These are phyloP conservation scores for Leccinum pachyderme DNA, from an alignment of 1,284 basidiomycete species.

Conservation along the genomic window DNA sequence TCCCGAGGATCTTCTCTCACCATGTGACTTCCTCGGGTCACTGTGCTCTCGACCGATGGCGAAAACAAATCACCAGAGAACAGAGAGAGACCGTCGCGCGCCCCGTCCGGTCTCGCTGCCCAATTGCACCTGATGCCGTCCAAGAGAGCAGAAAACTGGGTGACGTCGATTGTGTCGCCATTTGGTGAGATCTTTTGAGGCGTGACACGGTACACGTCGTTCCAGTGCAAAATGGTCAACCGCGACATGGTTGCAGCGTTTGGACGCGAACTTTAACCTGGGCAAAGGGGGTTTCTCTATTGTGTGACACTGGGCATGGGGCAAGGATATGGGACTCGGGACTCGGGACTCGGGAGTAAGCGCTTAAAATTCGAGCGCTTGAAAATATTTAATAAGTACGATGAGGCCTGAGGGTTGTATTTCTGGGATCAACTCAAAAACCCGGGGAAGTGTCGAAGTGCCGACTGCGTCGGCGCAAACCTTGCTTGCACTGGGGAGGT, in stretches of 20 bases:
- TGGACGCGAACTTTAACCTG: neutral
- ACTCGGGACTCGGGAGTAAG: too few relatives aligned
- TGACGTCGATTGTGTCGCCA: slow-evolving; percentile 68
- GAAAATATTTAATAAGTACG: too few relatives aligned
- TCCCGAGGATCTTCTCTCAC: slow-evolving; percentile 40
- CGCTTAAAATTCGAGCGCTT: too few relatives aligned
- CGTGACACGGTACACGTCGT: slow-evolving; percentile 77
- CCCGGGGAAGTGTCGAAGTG: too few relatives aligned
- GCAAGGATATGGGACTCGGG: neutral
- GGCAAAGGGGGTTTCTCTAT: neutral
- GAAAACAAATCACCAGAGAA: slow-evolving; percentile 91
- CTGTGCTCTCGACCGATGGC: slow-evolving; percentile 84
- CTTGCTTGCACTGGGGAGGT: too few relatives aligned
- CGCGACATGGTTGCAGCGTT: slow-evolving; percentile 21
- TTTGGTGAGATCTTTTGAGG: slow-evolving; percentile 61
- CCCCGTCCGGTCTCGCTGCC: slow-evolving; percentile 47
- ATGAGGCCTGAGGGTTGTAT: too few relatives aligned
- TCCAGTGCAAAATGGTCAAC: slow-evolving; percentile 55
- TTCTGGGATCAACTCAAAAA: too few relatives aligned
- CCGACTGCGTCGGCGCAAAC: too few relatives aligned
- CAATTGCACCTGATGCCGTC: slow-evolving; percentile 57
- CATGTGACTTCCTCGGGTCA: slow-evolving; percentile 92
- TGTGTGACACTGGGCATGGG: neutral
- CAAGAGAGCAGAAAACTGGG: slow-evolving; percentile 67
- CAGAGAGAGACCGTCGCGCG: slow-evolving; percentile 72